These are phyloP conservation scores for Vitis hybrid DNA, from an alignment of 177 flowering plant genomes.

Conservation along the genomic window DNA sequence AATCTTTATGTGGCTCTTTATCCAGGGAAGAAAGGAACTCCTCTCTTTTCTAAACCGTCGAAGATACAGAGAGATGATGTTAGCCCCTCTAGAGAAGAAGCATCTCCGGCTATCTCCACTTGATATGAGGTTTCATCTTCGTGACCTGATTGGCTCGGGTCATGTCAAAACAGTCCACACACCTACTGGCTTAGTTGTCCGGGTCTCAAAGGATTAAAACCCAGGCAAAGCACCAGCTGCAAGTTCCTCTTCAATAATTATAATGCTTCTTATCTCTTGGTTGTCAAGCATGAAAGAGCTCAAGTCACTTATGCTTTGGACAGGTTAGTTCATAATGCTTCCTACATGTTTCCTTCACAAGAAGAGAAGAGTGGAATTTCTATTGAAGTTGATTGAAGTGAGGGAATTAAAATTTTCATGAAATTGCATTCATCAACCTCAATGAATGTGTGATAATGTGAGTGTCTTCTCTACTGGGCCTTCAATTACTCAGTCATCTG, in stretches of 20 bases:
- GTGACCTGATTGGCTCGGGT: constrained; percentile 95
- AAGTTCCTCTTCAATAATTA: constrained; percentile 25
- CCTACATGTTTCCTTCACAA: background rate
- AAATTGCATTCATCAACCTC: background rate
- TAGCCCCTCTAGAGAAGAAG: constrained; percentile 79
- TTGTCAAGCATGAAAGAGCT: background rate
- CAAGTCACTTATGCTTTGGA: background rate
- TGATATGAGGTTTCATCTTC: constrained; percentile 91
- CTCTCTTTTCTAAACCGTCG: constrained; percentile 70
- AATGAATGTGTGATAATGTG: constrained; percentile 7
- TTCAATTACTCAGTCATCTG: constrained; percentile 1
- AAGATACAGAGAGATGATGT: constrained; percentile 84
- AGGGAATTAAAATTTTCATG: background rate
- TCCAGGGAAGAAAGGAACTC: constrained; percentile 87
- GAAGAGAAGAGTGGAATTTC: background rate
- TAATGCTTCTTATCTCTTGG: too few relatives aligned
- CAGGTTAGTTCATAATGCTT: too few relatives aligned
- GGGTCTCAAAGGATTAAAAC: constrained; percentile 58
- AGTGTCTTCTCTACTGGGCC: constrained; percentile 7
- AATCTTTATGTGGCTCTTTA: background rate
- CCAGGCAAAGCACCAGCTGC: constrained; percentile 8
- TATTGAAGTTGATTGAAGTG: background rate
- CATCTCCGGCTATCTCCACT: constrained; percentile 70
- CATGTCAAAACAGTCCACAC: constrained; percentile 63
- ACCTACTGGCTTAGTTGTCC: constrained; percentile 75